A percentile compares a stretch with the other conserved stretches of the same genome.
Evolutionary conservation across 441 rosid species (phyloP).

Genomic region (Eutrema salsugineum): DNA sequence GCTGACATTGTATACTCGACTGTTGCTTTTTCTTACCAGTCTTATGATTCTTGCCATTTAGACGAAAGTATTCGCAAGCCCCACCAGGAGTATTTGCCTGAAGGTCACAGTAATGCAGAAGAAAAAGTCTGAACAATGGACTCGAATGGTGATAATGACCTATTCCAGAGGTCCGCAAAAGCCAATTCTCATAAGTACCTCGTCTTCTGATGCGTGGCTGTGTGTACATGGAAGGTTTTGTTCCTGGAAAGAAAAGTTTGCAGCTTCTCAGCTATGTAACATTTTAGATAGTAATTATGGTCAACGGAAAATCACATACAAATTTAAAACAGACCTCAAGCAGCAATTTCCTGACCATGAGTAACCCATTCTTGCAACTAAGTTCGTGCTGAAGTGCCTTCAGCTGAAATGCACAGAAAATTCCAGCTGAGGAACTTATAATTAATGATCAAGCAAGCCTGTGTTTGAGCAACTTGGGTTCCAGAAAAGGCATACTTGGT

Average conservation of each 20-base stretch:
- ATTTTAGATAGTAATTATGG: not conserved
- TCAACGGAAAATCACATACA: slow-evolving; percentile 1
- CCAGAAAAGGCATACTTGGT: slow-evolving; percentile 36
- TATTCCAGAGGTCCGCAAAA: slow-evolving; percentile 1
- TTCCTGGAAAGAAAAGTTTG: slow-evolving; percentile 2
- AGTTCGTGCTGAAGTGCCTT: slow-evolving; percentile 50
- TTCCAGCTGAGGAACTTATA: slow-evolving; percentile 18
- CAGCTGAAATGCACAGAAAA: slow-evolving; percentile 33
- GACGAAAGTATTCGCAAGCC: slow-evolving; percentile 18
- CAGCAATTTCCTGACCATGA: slow-evolving; percentile 39
- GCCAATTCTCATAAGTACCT: slow-evolving; percentile 21
- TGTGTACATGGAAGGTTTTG: slow-evolving; percentile 5
- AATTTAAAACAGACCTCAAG: slow-evolving; percentile 33
- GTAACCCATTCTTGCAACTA: slow-evolving; percentile 48
- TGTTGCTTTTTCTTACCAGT: slow-evolving; percentile 29
- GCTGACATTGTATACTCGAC: not conserved
- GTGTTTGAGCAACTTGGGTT: not conserved
- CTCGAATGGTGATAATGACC: not conserved
- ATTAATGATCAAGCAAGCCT: not conserved
- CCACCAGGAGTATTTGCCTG: slow-evolving; percentile 24
- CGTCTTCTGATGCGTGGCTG: slow-evolving; percentile 9
- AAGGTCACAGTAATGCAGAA: slow-evolving; percentile 18
- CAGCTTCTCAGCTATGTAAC: not conserved
- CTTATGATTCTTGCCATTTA: slow-evolving; percentile 18
- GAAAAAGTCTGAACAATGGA: slow-evolving; percentile 10